phyloP scores from a whole-genome alignment of 2,329 filamentous ascomycete species.

The Arthrobotrys megalospora region DNA sequence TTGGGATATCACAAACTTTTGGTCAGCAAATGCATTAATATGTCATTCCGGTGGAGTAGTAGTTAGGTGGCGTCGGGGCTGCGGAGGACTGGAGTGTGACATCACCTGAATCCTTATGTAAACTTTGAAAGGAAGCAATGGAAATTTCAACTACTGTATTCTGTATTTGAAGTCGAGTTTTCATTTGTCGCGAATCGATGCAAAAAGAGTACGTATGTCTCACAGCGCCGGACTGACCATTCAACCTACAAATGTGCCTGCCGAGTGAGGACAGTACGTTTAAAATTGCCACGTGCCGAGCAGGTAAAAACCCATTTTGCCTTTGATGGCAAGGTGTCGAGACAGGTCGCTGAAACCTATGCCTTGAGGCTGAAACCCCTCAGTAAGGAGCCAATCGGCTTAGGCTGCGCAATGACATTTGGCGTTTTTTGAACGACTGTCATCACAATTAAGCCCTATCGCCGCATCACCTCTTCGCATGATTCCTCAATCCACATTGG shows the following conservation, averaged over 20 bases:
- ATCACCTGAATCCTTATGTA: neutral
- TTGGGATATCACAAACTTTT: neutral
- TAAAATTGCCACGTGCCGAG: conserved; percentile 40
- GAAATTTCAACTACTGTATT: no score
- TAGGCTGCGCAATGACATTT: neutral
- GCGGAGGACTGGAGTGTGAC: neutral
- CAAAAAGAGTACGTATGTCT: no score
- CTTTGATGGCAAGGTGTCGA: conserved; percentile 4
- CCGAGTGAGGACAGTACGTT: conserved; percentile 2
- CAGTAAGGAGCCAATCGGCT: conserved; percentile 17
- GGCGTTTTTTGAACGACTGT: neutral
- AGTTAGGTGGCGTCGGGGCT: neutral
- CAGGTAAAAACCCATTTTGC: conserved; percentile 1
- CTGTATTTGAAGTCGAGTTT: no score
- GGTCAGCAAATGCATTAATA: neutral
- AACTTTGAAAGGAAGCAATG: no score
- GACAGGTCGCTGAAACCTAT: conserved; percentile 32
- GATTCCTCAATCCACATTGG: neutral
- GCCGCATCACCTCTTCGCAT: neutral
- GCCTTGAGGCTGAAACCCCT: conserved; percentile 38
- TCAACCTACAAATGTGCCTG: no score
- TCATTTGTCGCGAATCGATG: no score
- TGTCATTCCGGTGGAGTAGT: neutral
- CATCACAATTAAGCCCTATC: neutral
- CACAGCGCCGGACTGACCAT: no score